Evolutionary conservation across 768 basidiomycete genomes (phyloP), one percentile per base, ranked within the genome.

Genomic region (Russula earlei): DNA sequence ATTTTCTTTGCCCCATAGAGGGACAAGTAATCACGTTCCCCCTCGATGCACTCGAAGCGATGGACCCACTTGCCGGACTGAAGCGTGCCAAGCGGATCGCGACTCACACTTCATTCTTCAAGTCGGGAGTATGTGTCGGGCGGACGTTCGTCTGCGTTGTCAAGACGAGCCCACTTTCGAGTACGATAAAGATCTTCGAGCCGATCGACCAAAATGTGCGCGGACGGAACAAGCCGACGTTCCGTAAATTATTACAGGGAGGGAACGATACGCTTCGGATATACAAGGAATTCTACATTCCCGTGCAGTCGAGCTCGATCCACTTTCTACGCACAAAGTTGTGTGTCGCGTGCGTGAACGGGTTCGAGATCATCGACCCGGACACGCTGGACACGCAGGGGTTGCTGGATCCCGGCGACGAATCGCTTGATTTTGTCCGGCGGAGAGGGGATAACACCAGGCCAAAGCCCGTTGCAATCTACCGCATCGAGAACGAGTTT

Each of bases 221-320:
- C 12, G 86, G 87, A 3, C 75, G 85, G 53, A 81, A 77, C 50
- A 91, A 91, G 71, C 90, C 91, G 12, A 90, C 93, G n/a, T 94
- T 98, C 74, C 84, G 86, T 68, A 95, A 96, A 69, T 73, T 96
- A 59, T 71, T 98, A 56, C 94, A 96, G 64, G 94, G 92, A 46
- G 87, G 91, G 8, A 93, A 97, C 66, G 96, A 99, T 68, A 91
- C 92, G 2, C 77, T 99, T 19, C 87, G 87, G 67, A 73, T 87
- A 37, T 97, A 93, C 79, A 89, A 96, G 92, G 95, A 98, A 69
- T 98, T 99, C 72, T 99, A 98, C 67, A 97, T 99, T 57, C 95
- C 96, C 0, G 91, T 96, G 12, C 93, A 98, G 68, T 95, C 92
- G 49, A 91, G 84, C 54, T 97, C 94, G 12, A 87, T 98, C 22